Base-by-base conservation (phyloP, 2,329 filamentous ascomycete species). In the Conoideocrella luteorostrata region DNA sequence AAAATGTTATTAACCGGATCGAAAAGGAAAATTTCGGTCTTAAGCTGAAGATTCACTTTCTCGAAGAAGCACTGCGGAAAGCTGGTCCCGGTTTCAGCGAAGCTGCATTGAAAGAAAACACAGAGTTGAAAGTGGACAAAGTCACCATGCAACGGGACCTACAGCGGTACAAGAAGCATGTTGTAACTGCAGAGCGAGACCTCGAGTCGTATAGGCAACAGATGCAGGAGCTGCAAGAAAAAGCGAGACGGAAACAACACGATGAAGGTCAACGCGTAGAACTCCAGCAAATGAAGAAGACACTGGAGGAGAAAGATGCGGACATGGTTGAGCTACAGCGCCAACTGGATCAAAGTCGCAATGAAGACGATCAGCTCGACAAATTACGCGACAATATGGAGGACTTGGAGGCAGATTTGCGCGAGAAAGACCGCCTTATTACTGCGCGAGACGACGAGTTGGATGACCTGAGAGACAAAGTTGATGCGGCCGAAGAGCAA, bases 11-110 rank as follows among this genome's bases (percentile, higher is more conserved):
- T 54, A 88, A 96, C 67, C 87, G 87, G 59, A 91, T 98, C 55
- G 89, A 96, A 60, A 98, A 98, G 70, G 93, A 97, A 60, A 98
- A 98, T 60, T 98, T 97, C 60, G 88, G 88, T 20, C 74, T 98
- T 43, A 97, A 97, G 65, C 77, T 97, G 54, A 96, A 95, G 65
- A 95, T 97, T 42, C 89, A 97, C 64, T 98, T 95, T 62, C 75
- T 98, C 44, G 89, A 98, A 62, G 88, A 97, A 54, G 87, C 88
- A 12, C 68, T 98, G 39, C 80, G 84, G 42, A 95, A 94, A 62
- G 80, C 85, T 43, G 91, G 91, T 1, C 89, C 88, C 7, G 88
- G 90, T 44, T 93, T 90, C 69, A 94, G 90, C 56, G 86, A 95
- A 62, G 81, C 82, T 23, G 88, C 91, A 4, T 70, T 98, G 22